Evolutionary conservation across 202 grass and related monocot species (phyloP).

Genomic region (Brachypodium distachyon): DNA sequence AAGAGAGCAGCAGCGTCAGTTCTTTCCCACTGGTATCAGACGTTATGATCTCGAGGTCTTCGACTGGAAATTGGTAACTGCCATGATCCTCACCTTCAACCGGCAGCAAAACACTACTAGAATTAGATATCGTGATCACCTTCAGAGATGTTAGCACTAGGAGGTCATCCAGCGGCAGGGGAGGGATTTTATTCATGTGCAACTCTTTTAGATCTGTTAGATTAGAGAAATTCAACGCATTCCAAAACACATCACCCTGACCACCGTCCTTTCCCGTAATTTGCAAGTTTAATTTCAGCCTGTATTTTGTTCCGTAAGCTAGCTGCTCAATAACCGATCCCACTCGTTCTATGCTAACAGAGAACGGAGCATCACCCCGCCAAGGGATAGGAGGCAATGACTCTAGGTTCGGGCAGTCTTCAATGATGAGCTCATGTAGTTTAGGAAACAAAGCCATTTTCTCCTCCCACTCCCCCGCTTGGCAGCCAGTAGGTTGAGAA

Average conservation of each 20-base stretch:
- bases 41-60: too few relatives aligned
- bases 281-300: fast-evolving
- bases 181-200: fast-evolving
- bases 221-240: not conserved
- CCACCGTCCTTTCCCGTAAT: not conserved
- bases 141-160: not conserved
- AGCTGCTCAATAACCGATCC: not conserved
- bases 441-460: not conserved
- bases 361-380: not conserved
- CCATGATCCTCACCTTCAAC: too few relatives aligned
- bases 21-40: too few relatives aligned
- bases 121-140: fast-evolving
- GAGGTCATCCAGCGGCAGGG: not conserved
- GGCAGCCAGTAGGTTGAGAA: not conserved
- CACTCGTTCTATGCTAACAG: not conserved
- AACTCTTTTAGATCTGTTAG: not conserved
- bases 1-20: not conserved
- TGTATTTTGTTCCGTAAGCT: not conserved
- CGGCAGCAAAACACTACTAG: not conserved
- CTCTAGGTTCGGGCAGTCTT: not conserved
- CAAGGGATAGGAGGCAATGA: not conserved
- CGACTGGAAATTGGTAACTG: not conserved
- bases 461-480: not conserved
- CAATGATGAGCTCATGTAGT: not conserved
- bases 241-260: not conserved